Evolutionary conservation across 2,329 filamentous ascomycete genomes (phyloP).

Genomic region (Fusarium pseudonygamai): DNA sequence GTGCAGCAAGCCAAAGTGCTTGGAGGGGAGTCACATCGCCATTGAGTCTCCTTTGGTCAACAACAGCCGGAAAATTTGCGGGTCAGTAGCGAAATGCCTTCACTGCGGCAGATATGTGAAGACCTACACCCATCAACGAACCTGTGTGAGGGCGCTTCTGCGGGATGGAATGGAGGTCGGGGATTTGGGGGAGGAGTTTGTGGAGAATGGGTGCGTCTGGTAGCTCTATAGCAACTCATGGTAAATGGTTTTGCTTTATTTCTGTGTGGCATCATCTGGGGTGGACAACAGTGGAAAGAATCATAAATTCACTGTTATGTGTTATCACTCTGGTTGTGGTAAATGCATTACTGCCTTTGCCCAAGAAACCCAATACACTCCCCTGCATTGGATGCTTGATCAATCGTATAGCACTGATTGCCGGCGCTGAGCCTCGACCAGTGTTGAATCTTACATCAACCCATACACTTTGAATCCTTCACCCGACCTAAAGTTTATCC

Average conservation of each 20-base stretch:
- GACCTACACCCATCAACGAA: accelerated
- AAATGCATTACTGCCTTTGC: background rate
- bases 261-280: accelerated
- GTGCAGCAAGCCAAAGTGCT: background rate
- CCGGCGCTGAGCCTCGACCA: background rate
- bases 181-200: background rate
- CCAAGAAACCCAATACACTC: background rate
- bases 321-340: background rate
- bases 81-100: background rate
- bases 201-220: background rate
- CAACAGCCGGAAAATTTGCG: background rate
- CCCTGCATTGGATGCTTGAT: background rate
- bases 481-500: background rate
- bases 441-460: background rate
- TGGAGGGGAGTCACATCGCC: accelerated
- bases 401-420: background rate
- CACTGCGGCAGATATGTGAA: background rate
- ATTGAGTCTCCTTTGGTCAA: background rate
- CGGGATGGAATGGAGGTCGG: background rate
- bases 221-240: background rate
- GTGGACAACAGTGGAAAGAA: background rate
- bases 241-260: background rate
- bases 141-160: background rate
- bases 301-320: background rate
- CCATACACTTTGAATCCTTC: background rate